Evolutionary conservation across 2,329 filamentous ascomycete genomes (phyloP), one percentile per base, ranked within the genome.

Genomic region (Lasiodiplodia citricola): DNA sequence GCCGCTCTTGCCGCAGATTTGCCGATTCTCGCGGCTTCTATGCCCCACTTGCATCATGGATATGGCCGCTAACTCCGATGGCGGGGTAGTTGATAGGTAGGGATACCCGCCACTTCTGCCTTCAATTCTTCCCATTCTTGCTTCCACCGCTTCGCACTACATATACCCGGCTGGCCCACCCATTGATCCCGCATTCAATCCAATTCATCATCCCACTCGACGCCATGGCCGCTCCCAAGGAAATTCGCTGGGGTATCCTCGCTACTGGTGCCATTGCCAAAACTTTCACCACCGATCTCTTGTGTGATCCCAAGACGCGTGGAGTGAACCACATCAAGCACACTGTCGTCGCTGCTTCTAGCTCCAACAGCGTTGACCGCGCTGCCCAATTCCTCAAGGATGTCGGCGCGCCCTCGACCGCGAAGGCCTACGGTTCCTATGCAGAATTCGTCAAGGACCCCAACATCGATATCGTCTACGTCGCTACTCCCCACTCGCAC

Each of bases 401-500:
- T 71, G 87, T 91, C 47, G 87, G 90, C 69, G 89, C 91, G n/a
- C 90, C 91, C 3, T 82, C 86, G 21, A 85, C 88, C 8, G 90
- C 91, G 68, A 88, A 88, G 74, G 86, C 90, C 11, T 96, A 97
- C 77, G 92, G 91, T 69, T 92, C 90, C 13, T 97, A 97, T 80
- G 86, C 90, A 70, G 92, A 94, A 77, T 87, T 97, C 35, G 93
- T 95, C 31, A 86, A 87, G 63, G 92, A 97, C 77, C 83, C 90
- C 7, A 87, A 92, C 74, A 87, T 97, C 72, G 92, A 97, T 79
- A 92, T 96, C 74, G 82, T 97, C 81, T 97, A 97, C 80, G 88
- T 97, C 68, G 93, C 93, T 28, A 97, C 94, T 4, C 94, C 94
- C 18, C 94, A 97, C 83, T 94, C 92, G 74, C 94, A 97, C 80